Conservation (phyloP, 176 grass and related monocot genomes). For the Zizania latifolia region DNA sequence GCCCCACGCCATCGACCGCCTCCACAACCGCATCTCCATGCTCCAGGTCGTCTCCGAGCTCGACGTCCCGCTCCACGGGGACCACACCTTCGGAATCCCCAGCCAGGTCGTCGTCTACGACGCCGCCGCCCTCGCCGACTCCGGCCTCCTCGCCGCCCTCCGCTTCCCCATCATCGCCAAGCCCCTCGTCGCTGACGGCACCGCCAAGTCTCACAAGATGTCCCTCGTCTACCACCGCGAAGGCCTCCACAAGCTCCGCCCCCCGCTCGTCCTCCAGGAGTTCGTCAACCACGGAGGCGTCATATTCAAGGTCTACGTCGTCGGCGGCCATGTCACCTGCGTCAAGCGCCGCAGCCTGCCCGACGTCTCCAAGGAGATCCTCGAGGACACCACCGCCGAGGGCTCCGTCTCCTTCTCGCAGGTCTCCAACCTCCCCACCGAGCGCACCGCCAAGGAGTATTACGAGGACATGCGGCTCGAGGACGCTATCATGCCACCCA, state of each 20-base stretch:
- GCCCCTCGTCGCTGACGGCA: slow-evolving; percentile 77
- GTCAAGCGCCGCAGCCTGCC: slow-evolving; percentile 87
- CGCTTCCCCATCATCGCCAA: slow-evolving; percentile 90
- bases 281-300: slow-evolving; percentile 95
- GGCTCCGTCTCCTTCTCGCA: slow-evolving; percentile 79
- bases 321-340: slow-evolving; percentile 69
- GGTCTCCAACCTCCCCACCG: slow-evolving; percentile 65
- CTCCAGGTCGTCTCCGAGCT: slow-evolving; percentile 89
- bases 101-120: slow-evolving; percentile 82
- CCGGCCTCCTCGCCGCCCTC: slow-evolving; percentile 59
- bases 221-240: slow-evolving; percentile 70
- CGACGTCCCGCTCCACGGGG: slow-evolving; percentile 34
- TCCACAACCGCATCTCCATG: slow-evolving; percentile 96
- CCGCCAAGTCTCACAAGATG: slow-evolving; percentile 82
- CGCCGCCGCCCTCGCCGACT: slow-evolving; percentile 56
- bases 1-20: slow-evolving; percentile 73
- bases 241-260: slow-evolving; percentile 61
- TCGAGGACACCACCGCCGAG: slow-evolving; percentile 41
- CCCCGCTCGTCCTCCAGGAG: slow-evolving; percentile 89
- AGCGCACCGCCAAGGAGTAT: slow-evolving; percentile 37
- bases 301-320: slow-evolving; percentile 95
- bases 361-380: slow-evolving; percentile 67
- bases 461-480: slow-evolving; percentile 51
- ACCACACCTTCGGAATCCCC: slow-evolving; percentile 76
- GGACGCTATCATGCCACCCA: slow-evolving; percentile 59